Base-by-base conservation (phyloP, 495 filamentous ascomycete genomes). In the Hypoxylon crocopeplum region DNA sequence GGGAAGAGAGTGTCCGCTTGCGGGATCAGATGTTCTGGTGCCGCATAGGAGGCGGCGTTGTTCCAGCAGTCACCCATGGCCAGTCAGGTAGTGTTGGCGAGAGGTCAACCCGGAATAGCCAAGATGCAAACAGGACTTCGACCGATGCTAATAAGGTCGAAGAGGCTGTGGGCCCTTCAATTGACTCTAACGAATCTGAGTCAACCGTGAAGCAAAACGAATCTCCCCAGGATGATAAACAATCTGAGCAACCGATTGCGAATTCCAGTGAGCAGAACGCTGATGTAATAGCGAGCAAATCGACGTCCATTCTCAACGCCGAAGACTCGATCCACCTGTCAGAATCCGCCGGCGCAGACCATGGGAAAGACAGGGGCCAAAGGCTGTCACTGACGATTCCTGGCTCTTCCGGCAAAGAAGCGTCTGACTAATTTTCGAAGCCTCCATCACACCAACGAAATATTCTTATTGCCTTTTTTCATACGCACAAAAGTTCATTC, bases 1-100 rank as follows among this genome's bases (percentile, higher is more conserved):
- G 94, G 94, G 92, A 96, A 67, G 94, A 98, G 73, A 90, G 90
- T 47, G 86, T 96, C 13, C 84, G 89, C 15, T 75, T 98, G 42
- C 80, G 94, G 37, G 94, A 98, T 69, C 82, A 91, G 56, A 96
- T 97, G 88, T 98, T 98, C 68, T 98, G 94, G 94, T 86, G 88
- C 38, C 78, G 94, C 21, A 84, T 98, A 38, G 93, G 93, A 12
- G 93, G 89, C 12, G 93, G 93, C 13, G 90, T 97, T 3, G 76
- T 97, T 37, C 93, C 92, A 0, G 73, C 79, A n/a, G 80, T 79
- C 19, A 48, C n/a, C 36, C 70, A 76, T 30, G 21, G 44, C 1
- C 56, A 48, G 66, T 39, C 62, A 2, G 38, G 53, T 38, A 62
- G 49, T 12, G n/a, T 57, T 16, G 56, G 55, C 21, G 67, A 68